Evolutionary conservation across 1,284 basidiomycete species (phyloP), one percentile per base, ranked within the genome.

Genomic region (Takashimella tepidaria): DNA sequence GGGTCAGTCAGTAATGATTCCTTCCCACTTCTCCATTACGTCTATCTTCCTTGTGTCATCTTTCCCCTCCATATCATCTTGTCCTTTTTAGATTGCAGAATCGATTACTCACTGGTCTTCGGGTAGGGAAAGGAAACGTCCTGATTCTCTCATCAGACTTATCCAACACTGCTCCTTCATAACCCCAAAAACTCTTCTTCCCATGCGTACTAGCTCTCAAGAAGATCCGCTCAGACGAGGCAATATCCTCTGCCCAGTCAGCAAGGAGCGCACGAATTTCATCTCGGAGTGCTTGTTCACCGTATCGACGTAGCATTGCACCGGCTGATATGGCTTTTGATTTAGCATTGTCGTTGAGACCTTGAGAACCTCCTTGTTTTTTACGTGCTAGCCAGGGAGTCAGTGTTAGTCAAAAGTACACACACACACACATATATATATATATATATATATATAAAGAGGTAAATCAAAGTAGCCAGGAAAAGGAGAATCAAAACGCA

Each of bases 291-390:
- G 91, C 89, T 69, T 89, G 86, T 72, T 98, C 96, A 51, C 96
- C 96, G 70, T 97, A 96, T 57, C 96, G 84, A 70, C 96, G 87
- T 16, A 99, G 81, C 77, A 84, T 84, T 0, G 96, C 96, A 73
- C 96, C 96, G 11, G 93, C 93, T 73, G 91, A 95, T 67, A 92
- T 89, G 0, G 96, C 96, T 55, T 85, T 84, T 5, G 89, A 90
- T 73, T 95, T 95, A 3, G 90, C 82, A 53, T 92, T 90, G 73
- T 99, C 96, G 66, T 98, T 96, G 2, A 88, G 67, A 1, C 86
- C 86, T 75, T 99, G 96, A 0, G 89, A 88, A 0, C 96, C 96
- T 73, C 96, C 96, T 78, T 99, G 96, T 74, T 98, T 98, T 61
- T 89, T 82, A 62, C 96, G 88, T 41, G 96, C 92, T 96, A 20